Conservation (phyloP, 2,329 filamentous ascomycete genomes). For the Blastomyces silverae region DNA sequence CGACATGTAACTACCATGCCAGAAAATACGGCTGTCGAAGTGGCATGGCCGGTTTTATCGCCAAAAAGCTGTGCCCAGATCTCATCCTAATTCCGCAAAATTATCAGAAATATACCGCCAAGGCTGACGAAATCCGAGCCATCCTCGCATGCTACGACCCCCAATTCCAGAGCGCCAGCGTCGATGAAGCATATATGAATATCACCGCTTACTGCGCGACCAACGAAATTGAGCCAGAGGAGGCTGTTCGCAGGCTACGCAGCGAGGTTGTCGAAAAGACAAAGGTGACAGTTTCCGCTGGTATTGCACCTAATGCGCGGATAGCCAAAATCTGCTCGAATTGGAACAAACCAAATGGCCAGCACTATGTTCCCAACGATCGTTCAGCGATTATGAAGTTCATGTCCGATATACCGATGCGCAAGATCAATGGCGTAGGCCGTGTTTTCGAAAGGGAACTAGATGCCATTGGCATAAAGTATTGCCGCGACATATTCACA, state of each 20-base stretch:
- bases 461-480: slow-evolving; percentile 76
- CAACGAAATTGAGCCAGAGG: slow-evolving; percentile 61
- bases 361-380: slow-evolving; percentile 69
- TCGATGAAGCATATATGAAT: slow-evolving; percentile 95
- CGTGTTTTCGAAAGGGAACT: slow-evolving; percentile 89
- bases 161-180: slow-evolving; percentile 84
- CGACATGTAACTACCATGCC: slow-evolving; percentile 79
- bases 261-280: slow-evolving; percentile 67
- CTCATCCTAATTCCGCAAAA: slow-evolving; percentile 77
- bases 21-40: slow-evolving; percentile 84
- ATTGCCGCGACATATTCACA: slow-evolving; percentile 77
- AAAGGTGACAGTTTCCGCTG: slow-evolving; percentile 83
- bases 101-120: slow-evolving; percentile 83
- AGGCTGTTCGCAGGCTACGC: slow-evolving; percentile 70
- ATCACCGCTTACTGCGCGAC: slow-evolving; percentile 77
- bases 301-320: slow-evolving; percentile 87
- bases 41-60: slow-evolving; percentile 94
- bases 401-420: slow-evolving; percentile 73
- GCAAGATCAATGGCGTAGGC: slow-evolving; percentile 93
- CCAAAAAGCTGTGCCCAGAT: slow-evolving; percentile 84
- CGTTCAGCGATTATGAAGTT: slow-evolving; percentile 71
- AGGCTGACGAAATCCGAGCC: slow-evolving; percentile 77
- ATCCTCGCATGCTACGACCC: slow-evolving; percentile 83
- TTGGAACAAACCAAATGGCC: slow-evolving; percentile 92
- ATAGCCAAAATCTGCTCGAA: slow-evolving; percentile 95